phyloP scores from a whole-genome alignment of 164 flowering plant genomes.

The Chimonanthus salicifolius region DNA sequence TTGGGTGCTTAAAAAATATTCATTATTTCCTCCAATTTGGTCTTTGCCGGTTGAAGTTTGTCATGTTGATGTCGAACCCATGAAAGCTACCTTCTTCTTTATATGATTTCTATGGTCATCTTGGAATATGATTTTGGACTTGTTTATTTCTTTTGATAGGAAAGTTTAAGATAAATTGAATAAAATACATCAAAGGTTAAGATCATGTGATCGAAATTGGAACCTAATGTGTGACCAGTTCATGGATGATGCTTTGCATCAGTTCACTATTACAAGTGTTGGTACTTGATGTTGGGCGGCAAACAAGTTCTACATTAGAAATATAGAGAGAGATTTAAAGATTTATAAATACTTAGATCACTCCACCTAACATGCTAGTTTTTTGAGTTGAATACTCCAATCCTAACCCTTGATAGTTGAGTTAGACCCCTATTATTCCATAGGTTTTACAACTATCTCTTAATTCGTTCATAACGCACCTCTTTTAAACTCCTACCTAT shows the following conservation, averaged over 20 bases:
- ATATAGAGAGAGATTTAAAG: no score
- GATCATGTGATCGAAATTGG: background rate
- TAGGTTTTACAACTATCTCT: no score
- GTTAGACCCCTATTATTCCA: no score
- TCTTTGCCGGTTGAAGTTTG: slow-evolving; percentile 14
- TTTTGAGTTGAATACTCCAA: no score
- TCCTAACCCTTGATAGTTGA: no score
- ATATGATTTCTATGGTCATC: slow-evolving; percentile 9
- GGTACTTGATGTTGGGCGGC: no score
- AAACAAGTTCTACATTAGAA: no score
- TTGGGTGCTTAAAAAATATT: background rate
- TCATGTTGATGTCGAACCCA: slow-evolving; percentile 15
- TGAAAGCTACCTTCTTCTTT: slow-evolving; percentile 5
- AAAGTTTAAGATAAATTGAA: background rate
- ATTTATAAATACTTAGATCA: no score
- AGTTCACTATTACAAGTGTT: no score
- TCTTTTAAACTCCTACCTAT: no score
- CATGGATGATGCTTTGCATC: background rate
- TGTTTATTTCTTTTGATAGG: background rate
- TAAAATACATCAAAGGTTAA: background rate
- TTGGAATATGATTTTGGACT: background rate
- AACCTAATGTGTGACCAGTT: background rate
- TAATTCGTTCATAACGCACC: no score
- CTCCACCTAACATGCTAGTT: no score
- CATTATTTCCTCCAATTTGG: background rate